phyloP scores from a whole-genome alignment of 2,329 filamentous ascomycete genomes.

The Diaporthe destruens region DNA sequence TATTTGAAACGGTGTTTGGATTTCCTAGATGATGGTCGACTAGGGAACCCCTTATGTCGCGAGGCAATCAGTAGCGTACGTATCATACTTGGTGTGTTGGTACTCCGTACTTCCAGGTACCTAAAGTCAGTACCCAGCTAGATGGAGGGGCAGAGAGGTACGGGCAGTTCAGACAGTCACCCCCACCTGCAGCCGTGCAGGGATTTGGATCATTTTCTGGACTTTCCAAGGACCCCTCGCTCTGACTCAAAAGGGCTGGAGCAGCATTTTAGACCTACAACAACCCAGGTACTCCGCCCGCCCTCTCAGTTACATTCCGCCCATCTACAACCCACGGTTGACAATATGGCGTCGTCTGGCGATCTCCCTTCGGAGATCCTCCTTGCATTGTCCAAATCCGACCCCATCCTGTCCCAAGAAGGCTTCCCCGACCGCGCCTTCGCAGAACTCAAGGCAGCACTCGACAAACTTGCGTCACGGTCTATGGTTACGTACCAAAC shows the following conservation, averaged over 20 bases:
- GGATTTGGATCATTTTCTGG: constrained; percentile 18
- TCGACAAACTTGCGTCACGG: constrained; percentile 87
- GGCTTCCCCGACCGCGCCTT: constrained; percentile 76
- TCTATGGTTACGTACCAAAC: constrained; percentile 90
- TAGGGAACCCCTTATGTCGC: no score
- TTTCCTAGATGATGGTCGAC: background rate
- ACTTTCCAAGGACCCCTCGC: constrained; percentile 21
- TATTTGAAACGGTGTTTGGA: no score
- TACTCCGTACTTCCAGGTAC: background rate
- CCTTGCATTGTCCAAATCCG: constrained; percentile 71
- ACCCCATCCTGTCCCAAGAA: constrained; percentile 76
- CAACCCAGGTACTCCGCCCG: background rate
- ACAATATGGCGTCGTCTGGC: constrained; percentile 60
- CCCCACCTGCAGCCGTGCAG: constrained; percentile 18
- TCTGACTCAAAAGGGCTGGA: constrained; percentile 37
- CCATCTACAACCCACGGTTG: background rate
- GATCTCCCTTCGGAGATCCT: constrained; percentile 76
- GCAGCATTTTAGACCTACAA: constrained; percentile 18
- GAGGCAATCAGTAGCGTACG: no score
- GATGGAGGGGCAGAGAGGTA: constrained; percentile 19
- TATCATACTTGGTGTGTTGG: no score
- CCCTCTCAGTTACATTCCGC: background rate
- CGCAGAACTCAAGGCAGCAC: constrained; percentile 82
- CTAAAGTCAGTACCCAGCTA: background rate
- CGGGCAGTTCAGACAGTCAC: constrained; percentile 10